A percentile compares a stretch with the other conserved stretches of the same genome.
Conservation (phyloP, 2,329 filamentous ascomycete species). For the Fusarium albidum region DNA sequence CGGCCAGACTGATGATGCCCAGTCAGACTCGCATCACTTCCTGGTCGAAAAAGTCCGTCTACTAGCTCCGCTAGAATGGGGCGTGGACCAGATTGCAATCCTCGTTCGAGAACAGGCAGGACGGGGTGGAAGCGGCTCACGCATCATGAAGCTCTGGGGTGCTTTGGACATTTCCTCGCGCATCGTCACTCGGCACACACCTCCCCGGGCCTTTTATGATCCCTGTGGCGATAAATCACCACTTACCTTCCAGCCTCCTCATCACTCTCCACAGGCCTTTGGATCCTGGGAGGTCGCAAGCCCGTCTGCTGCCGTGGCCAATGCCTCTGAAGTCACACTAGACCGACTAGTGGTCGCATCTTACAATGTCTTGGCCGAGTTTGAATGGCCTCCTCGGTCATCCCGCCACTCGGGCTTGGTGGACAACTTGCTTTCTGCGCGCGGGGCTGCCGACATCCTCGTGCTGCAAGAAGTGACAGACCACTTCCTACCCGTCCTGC, state of each 20-base stretch:
- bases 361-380: conserved; percentile 64
- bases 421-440: conserved; percentile 52
- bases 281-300: conserved; percentile 14
- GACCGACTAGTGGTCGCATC: conserved; percentile 53
- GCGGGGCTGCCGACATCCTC: conserved; percentile 56
- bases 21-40: conserved; percentile 56
- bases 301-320: neutral
- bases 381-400: conserved; percentile 54
- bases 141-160: conserved; percentile 66
- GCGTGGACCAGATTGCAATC: conserved; percentile 57
- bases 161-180: conserved; percentile 49
- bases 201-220: conserved; percentile 14
- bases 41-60: conserved; percentile 61
- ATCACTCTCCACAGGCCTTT: conserved; percentile 8
- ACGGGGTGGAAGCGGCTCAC: conserved; percentile 41
- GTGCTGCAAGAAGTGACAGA: conserved; percentile 72
- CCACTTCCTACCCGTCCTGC: conserved; percentile 65
- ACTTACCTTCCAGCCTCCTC: conserved; percentile 13
- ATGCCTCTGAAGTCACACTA: neutral
- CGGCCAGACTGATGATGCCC: conserved; percentile 62
- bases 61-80: conserved; percentile 59
- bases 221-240: neutral
- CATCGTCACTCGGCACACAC: conserved; percentile 5
- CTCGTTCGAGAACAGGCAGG: conserved; percentile 56
- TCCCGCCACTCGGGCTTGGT: conserved; percentile 54